Evolutionary conservation across 1,284 basidiomycete genomes (phyloP), one percentile per base, ranked within the genome.

Genomic region (Boletellus deceptivus): DNA sequence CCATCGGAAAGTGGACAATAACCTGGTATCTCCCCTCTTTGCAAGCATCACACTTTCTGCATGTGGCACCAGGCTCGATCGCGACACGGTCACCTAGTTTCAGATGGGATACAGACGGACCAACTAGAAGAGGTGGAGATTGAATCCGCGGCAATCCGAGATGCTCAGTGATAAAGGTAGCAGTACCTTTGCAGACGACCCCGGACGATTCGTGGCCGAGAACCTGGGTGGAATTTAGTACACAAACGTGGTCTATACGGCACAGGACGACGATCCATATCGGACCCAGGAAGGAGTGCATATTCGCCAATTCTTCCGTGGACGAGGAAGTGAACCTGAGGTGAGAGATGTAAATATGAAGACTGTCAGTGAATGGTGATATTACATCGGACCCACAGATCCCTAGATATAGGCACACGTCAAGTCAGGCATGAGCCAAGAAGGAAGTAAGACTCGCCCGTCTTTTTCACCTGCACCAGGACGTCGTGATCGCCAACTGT

Each of bases 391-490:
- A 91, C 29, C 91, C 91, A 69, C 93, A 95, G 56, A 95, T 92
- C 50, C 91, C 91, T 92, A 56, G 29, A 41, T 7, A 53, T 57
- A 50, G 46, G 40, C 34, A 48, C 3, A 40, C 39, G 59, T 57
- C 33, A 56, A 17, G 46, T 50, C 31, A 51, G 41, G 29, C 31
- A 17, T 22, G 25, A 50, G 34, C 44, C 34, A 43, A 35, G 24
- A 14, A 49, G 36, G 35, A 20, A 25, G 33, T 31, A 48, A 20
- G 18, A 65, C 79, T 54, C 55, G 86, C 89, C 91, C 20, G 93
- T 94, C 73, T 96, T 94, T 72, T 93, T 93, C 44, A 98, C 86
- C 63, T 91, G 82, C 43, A 98, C 83, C 29, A 98, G 82, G 40
- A 95, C 93, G 62, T 97, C 89, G 61, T 89, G 78, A 47, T 79